Conservation (phyloP, 1,284 basidiomycete species). For the Ustilago tritici region DNA sequence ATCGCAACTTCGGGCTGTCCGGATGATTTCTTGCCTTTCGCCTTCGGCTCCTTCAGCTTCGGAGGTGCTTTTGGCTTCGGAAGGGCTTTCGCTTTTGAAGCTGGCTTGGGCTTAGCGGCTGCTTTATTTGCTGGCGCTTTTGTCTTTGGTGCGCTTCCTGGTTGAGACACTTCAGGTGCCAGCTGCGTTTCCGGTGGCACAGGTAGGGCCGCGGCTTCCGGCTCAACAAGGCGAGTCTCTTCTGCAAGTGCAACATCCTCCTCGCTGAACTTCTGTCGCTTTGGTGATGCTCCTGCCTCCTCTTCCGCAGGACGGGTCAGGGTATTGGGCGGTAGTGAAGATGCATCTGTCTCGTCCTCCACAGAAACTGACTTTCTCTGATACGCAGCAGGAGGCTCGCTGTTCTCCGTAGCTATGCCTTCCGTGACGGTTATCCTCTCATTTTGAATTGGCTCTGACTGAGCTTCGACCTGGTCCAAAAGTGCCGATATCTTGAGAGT, state of each 20-base stretch:
- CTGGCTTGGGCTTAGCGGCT: conserved; percentile 7
- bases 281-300: neutral
- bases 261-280: conserved; percentile 17
- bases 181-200: neutral
- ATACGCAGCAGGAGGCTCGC: neutral
- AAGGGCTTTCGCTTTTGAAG: neutral
- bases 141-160: neutral
- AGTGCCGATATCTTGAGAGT: conserved; percentile 7
- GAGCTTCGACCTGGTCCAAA: neutral
- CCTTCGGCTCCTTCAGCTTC: conserved; percentile 16
- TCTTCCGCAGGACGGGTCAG: conserved; percentile 13
- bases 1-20: neutral
- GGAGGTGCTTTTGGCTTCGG: conserved; percentile 12
- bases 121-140: neutral
- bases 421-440: neutral
- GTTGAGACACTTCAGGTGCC: neutral
- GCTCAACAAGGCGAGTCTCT: neutral
- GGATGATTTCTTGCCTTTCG: conserved; percentile 8
- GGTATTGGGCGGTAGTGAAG: neutral
- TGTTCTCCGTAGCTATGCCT: neutral
- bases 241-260: neutral
- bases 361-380: neutral
- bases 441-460: neutral
- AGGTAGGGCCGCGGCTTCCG: neutral
- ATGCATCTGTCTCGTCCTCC: neutral